Evolutionary conservation across 2,329 filamentous ascomycete genomes (phyloP), one percentile per base, ranked within the genome.

Genomic region (Calonectria pauciramosa): DNA sequence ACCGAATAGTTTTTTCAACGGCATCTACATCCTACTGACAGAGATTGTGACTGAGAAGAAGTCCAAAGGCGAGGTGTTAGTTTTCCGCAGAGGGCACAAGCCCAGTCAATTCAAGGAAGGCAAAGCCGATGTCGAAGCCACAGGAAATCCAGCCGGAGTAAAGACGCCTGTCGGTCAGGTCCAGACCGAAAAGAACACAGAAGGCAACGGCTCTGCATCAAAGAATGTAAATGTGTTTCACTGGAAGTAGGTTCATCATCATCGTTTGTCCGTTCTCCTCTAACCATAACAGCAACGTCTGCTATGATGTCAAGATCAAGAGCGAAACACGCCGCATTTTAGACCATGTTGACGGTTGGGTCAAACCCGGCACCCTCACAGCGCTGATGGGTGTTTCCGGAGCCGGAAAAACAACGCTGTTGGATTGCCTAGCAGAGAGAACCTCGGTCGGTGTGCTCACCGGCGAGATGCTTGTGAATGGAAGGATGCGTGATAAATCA

Each of bases 311-410:
- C 84, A 93, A 94, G 84, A 95, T 98, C 85, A 97, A 97, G 87
- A 89, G 89, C 16, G 91, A 96, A 80, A 86, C 89, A 2, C 91
- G 95, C 18, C 92, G 93, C 54, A 94, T 98, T 80, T 87, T 98
- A 72, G 93, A 98, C 80, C 89, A 97, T 75, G 94, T 98, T 18
- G 94, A 97, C 81, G 96, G 96, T 36, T 98, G 95, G 94, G 95
- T 98, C 74, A 97, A 97, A 85, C 96, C 96, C 4, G 96, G 96
- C 73, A 98, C 95, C 16, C 84, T 97, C 71, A 98, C 96, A 10
- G 96, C 95, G 49, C 89, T 98, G 3, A 98, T 98, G 96, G 94
- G 95, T 86, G 95, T 96, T 8, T 95, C 94, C 32, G 96, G 96
- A 78, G 96, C 96, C n/a, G 96, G 96, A 72, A 98, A 98, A 85